These are phyloP conservation scores for Nematodospora anomalae DNA, from an alignment of 1,139 yeast genomes.

Conservation along the genomic window DNA sequence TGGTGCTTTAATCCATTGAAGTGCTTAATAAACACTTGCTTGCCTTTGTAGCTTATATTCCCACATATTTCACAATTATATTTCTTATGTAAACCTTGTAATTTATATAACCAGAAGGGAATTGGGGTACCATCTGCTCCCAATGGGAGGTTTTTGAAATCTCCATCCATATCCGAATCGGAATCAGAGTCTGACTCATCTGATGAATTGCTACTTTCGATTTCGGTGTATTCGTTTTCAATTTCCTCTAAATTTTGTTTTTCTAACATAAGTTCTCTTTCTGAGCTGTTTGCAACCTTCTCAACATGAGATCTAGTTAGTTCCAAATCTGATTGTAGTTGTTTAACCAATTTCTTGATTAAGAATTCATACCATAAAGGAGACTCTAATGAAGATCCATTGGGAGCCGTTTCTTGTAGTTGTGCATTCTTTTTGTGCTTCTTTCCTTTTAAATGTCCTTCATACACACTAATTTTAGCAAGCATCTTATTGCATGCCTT, in stretches of 20 bases:
- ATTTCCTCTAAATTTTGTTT: slow-evolving; percentile 12
- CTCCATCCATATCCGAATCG: slow-evolving; percentile 20
- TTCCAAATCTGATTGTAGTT: slow-evolving; percentile 37
- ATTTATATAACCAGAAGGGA: slow-evolving; percentile 89
- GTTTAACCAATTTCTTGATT: slow-evolving; percentile 31
- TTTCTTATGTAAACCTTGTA: slow-evolving; percentile 78
- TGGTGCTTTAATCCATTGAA: slow-evolving; percentile 68
- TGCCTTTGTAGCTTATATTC: slow-evolving; percentile 69
- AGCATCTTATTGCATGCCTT: slow-evolving; percentile 63
- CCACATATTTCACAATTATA: slow-evolving; percentile 89
- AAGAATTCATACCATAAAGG: slow-evolving; percentile 29
- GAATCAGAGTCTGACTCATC: slow-evolving; percentile 34
- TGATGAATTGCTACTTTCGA: slow-evolving; percentile 40
- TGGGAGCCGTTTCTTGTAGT: slow-evolving; percentile 2
- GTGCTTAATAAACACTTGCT: slow-evolving; percentile 70
- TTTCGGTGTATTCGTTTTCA: slow-evolving; percentile 20
- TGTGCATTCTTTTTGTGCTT: slow-evolving; percentile 61
- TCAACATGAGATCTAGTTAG: slow-evolving; percentile 64
- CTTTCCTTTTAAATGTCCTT: slow-evolving; percentile 72
- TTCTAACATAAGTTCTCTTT: slow-evolving; percentile 67
- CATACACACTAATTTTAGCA: slow-evolving; percentile 63
- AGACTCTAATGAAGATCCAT: neutral
- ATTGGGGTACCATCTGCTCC: slow-evolving; percentile 92
- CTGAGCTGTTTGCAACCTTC: slow-evolving; percentile 69
- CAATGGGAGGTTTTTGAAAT: slow-evolving; percentile 59